Evolutionary conservation across 2,329 filamentous ascomycete genomes (phyloP), one percentile per base, ranked within the genome.

Genomic region (Harringtonia lauricola): DNA sequence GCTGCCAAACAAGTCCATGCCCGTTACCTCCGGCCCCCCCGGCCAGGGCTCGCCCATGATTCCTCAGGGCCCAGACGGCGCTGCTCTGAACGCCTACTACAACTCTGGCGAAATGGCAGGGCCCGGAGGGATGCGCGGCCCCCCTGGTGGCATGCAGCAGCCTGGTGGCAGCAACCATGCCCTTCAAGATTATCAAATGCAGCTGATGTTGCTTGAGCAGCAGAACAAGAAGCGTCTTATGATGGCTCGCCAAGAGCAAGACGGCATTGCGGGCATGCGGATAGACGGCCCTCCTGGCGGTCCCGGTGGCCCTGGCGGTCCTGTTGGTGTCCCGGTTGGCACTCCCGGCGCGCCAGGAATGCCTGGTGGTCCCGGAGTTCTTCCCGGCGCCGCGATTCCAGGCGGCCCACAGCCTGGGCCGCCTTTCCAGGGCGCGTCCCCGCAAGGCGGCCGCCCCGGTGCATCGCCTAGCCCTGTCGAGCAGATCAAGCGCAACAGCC

Each of bases 101-200:
- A 84, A 83, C 55, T 65, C 72, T 17, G 64, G 68, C 44, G 78
- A 82, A 30, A 74, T 83, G 64, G 65, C 62, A 29, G 70, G 65
- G 39, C 70, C 72, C 21, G 70, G 64, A 36, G 73, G 66, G 43
- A 82, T 86, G 67, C 73, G 82, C 44, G 62, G 65, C 29, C 71
- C 64, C 65, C 51, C 69, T 24, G 69, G 64, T 33, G 68, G n/a
- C n/a, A n/a, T 62, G 45, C 63, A 61, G 29, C 70, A 70, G 51
- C 64, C 63, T 15, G 69, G 63, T 49, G 71, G 64, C 53, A 83
- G 81, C 62, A 90, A 87, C 58, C 84, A 89, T 59, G 85, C 85
- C 19, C 70, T 90, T 37, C 84, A 89, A 61, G 85, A 92, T 60
- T 90, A 90, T 55, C 85, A 90, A 65, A 89, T 89, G 84, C 85